Percentiles rank a stretch among this genome's conserved stretches.
Evolutionary conservation across 2,329 filamentous ascomycete genomes (phyloP).

Genomic region (Fusarium protoensiforme): DNA sequence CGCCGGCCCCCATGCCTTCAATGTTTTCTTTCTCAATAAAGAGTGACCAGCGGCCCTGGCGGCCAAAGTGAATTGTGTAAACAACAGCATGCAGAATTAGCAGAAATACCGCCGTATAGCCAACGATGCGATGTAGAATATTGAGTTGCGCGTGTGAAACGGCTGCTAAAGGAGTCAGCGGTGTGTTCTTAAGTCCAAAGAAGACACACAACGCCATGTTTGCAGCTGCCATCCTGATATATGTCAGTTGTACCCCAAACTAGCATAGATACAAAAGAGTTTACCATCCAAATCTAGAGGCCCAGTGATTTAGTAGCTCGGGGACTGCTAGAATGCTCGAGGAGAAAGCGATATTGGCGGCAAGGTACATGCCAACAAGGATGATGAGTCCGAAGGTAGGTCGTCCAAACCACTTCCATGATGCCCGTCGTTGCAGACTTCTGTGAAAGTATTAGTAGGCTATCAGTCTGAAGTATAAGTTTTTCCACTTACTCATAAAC

Average conservation of each 20-base stretch:
- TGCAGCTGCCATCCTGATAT: constrained; percentile 55
- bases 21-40: constrained; percentile 17
- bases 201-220: constrained; percentile 55
- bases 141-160: constrained; percentile 58
- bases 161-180: constrained; percentile 47
- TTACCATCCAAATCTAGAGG: constrained; percentile 40
- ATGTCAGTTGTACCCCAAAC: neutral
- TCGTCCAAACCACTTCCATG: neutral
- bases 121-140: constrained; percentile 57
- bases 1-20: constrained; percentile 41
- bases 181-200: constrained; percentile 62
- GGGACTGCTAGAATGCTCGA: neutral
- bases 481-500: neutral
- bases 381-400: neutral
- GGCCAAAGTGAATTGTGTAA: constrained; percentile 47
- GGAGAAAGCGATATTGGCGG: neutral
- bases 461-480: rapidly evolving
- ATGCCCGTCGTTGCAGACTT: neutral
- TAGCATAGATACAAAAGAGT: neutral
- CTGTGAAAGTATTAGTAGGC: neutral
- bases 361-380: neutral
- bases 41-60: constrained; percentile 7
- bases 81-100: constrained; percentile 51
- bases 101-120: constrained; percentile 54
- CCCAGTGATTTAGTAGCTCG: neutral